Conservation (phyloP, 495 filamentous ascomycete genomes). For the Talaromyces nanjingensis region DNA sequence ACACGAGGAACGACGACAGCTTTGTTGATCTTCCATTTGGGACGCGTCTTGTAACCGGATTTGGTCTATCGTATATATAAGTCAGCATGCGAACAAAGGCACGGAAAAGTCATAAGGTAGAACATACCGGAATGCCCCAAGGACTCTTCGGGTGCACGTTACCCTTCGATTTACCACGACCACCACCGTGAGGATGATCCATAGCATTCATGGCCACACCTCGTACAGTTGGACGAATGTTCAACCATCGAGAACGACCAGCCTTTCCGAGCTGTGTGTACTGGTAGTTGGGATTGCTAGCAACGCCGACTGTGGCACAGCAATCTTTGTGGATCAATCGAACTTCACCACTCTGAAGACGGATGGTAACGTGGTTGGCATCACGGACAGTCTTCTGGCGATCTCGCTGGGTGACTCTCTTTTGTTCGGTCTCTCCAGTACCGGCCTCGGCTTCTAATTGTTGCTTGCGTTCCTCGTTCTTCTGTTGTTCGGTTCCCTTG, state of each 20-base stretch:
- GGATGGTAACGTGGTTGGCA: conserved; percentile 65
- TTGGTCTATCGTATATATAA: conserved; percentile 57
- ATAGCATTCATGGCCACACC: conserved; percentile 96
- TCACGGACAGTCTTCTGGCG: conserved; percentile 45
- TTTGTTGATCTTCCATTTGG: conserved; percentile 69
- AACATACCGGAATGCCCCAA: conserved; percentile 88
- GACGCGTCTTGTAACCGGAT: conserved; percentile 92
- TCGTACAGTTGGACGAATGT: conserved; percentile 87
- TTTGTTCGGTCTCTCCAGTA: conserved; percentile 19
- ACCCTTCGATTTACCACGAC: conserved; percentile 97
- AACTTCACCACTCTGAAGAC: conserved; percentile 86
- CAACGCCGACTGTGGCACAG: conserved; percentile 86
- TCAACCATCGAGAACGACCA: conserved; percentile 83
- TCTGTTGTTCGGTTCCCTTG: conserved; percentile 61
- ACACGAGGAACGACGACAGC: conserved; percentile 68
- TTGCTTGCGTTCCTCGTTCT: conserved; percentile 12
- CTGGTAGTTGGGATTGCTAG: conserved; percentile 87
- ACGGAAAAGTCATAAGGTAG: not conserved
- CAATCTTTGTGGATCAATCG: conserved; percentile 82
- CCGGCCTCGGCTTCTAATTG: conserved; percentile 14
- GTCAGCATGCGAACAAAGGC: conserved; percentile 21
- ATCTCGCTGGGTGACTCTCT: conserved; percentile 30
- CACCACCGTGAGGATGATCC: conserved; percentile 98
- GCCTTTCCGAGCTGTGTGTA: conserved; percentile 91
- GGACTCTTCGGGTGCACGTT: conserved; percentile 89